A percentile compares a stretch with the other conserved stretches of the same genome.
Conservation (phyloP, 306 rosid species). For the Glycine soja region DNA sequence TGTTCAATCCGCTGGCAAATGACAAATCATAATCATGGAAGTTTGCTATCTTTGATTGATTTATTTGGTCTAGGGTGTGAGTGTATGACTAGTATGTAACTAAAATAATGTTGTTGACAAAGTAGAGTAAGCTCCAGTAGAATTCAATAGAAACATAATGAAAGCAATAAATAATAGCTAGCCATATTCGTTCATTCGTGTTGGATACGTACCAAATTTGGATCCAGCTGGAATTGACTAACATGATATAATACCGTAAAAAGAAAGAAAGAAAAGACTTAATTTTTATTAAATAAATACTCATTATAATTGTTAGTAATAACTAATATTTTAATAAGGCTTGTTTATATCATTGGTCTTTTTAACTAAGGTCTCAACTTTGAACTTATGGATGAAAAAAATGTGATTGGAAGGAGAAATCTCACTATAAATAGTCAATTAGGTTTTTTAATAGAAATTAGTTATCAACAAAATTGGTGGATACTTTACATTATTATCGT, state of each 20-base stretch:
- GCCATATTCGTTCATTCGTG: not conserved
- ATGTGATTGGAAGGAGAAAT: too few species aligned
- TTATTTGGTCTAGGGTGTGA: not conserved
- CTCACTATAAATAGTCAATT: too few species aligned
- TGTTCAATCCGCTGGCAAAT: not conserved
- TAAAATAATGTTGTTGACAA: not conserved
- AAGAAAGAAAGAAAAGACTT: not conserved
- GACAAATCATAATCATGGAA: not conserved
- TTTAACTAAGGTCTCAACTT: too few species aligned
- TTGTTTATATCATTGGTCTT: too few species aligned
- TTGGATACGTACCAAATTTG: not conserved
- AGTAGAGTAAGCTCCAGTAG: not conserved
- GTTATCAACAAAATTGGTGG: too few species aligned
- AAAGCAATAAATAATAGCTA: not conserved
- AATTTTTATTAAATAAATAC: too few species aligned
- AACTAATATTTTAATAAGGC: too few species aligned
- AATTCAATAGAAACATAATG: not conserved
- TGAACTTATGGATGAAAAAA: too few species aligned
- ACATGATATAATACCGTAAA: not conserved
- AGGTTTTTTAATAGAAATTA: too few species aligned
- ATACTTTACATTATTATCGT: too few species aligned
- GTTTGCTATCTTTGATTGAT: not conserved
- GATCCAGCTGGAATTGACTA: not conserved
- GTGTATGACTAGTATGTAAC: too few species aligned
- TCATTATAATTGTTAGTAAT: too few species aligned